These are phyloP conservation scores for Flaveria sonorensis DNA, from an alignment of 129 eudicot genomes.

Conservation along the genomic window DNA sequence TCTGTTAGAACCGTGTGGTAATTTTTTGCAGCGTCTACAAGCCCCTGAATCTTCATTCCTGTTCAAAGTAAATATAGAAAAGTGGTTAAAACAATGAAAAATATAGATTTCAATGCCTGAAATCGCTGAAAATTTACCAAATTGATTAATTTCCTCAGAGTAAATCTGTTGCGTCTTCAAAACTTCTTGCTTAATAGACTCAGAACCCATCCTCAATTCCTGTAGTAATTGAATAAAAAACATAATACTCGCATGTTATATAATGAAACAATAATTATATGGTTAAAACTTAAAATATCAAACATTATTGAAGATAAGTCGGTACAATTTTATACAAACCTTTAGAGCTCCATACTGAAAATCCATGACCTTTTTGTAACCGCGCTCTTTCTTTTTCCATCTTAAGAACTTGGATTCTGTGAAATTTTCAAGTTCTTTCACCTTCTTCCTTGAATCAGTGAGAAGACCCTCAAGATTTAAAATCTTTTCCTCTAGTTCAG, in stretches of 20 bases:
- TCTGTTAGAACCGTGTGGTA: conserved; percentile 67
- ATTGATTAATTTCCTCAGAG: conserved; percentile 54
- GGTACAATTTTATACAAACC: conserved; percentile 37
- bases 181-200: conserved; percentile 64
- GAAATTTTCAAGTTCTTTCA: conserved; percentile 62
- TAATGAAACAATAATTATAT: neutral
- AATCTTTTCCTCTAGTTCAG: conserved; percentile 56
- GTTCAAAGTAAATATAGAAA: conserved; percentile 14
- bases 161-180: conserved; percentile 48
- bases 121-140: conserved; percentile 48
- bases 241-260: neutral
- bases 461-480: conserved; percentile 54
- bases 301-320: neutral
- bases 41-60: conserved; percentile 61
- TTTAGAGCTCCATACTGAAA: conserved; percentile 60
- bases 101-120: neutral
- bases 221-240: conserved; percentile 22
- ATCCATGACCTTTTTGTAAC: conserved; percentile 58
- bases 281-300: neutral
- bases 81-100: neutral
- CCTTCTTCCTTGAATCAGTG: conserved; percentile 61
- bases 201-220: conserved; percentile 58
- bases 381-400: conserved; percentile 70
- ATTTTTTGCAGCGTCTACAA: conserved; percentile 75
- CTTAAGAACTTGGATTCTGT: conserved; percentile 53